phyloP scores from a whole-genome alignment of 2,329 filamentous ascomycete genomes.

The Hypomyces rosellus region DNA sequence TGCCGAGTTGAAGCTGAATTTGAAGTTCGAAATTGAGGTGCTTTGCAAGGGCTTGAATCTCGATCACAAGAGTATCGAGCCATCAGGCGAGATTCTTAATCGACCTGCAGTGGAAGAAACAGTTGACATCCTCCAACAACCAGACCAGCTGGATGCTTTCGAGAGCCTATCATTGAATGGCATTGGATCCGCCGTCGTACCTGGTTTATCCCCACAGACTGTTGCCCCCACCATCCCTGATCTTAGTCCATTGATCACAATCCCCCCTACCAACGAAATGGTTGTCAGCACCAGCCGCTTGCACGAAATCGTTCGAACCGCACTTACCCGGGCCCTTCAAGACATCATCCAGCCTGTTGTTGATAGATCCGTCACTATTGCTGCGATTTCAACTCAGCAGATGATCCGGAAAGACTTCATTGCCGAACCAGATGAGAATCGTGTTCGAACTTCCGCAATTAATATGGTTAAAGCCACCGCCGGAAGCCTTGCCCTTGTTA shows the following conservation, averaged over 20 bases:
- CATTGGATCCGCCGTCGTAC: conserved; percentile 60
- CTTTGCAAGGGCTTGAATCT: conserved; percentile 86
- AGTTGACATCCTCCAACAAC: conserved; percentile 50
- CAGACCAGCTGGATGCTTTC: conserved; percentile 71
- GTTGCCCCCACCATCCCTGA: conserved; percentile 80
- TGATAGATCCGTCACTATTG: conserved; percentile 94
- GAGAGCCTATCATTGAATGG: conserved; percentile 75
- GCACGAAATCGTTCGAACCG: conserved; percentile 73
- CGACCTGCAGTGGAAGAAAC: conserved; percentile 59
- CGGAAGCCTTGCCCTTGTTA: conserved; percentile 91
- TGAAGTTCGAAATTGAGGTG: conserved; percentile 98
- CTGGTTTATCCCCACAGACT: conserved; percentile 69
- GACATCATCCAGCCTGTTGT: conserved; percentile 98
- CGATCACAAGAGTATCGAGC: conserved; percentile 88
- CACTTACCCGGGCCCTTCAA: conserved; percentile 82
- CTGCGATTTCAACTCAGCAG: conserved; percentile 91
- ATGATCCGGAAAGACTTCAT: conserved; percentile 96
- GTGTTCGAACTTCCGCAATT: conserved; percentile 77
- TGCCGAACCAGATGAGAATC: conserved; percentile 83
- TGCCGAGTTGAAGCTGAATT: conserved; percentile 88
- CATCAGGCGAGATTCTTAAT: conserved; percentile 78
- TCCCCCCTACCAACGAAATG: conserved; percentile 76
- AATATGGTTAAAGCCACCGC: conserved; percentile 94
- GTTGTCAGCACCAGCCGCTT: conserved; percentile 64
- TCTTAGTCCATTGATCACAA: conserved; percentile 68